Evolutionary conservation across 2,329 filamentous ascomycete genomes (phyloP).

Genomic region (Exophiala spinifera): DNA sequence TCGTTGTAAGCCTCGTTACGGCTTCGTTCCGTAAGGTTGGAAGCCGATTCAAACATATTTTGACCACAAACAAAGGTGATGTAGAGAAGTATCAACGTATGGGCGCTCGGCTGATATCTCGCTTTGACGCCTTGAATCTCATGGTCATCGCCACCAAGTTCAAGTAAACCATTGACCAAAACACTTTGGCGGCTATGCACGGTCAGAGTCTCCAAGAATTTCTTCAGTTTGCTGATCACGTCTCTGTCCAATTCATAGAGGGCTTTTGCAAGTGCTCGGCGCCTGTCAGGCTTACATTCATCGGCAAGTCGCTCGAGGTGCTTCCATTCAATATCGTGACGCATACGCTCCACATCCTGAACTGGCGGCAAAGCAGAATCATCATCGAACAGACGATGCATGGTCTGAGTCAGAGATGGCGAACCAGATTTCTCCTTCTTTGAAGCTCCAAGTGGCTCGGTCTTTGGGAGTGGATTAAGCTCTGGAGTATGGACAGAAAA

Average conservation of each 20-base stretch:
- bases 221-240: neutral
- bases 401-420: neutral
- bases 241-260: slow-evolving; percentile 14
- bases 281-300: slow-evolving; percentile 32
- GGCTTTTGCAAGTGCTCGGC: slow-evolving; percentile 33
- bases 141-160: neutral
- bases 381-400: slow-evolving; percentile 1
- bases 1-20: slow-evolving; percentile 12
- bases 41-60: slow-evolving; percentile 2
- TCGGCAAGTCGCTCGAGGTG: slow-evolving; percentile 37
- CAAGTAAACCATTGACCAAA: slow-evolving; percentile 8
- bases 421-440: neutral
- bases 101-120: neutral
- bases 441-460: neutral
- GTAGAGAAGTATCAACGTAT: slow-evolving; percentile 12
- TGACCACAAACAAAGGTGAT: slow-evolving; percentile 16
- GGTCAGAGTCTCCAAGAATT: slow-evolving; percentile 3
- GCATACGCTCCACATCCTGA: slow-evolving; percentile 32
- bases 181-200: neutral
- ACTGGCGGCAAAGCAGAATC: slow-evolving; percentile 15
- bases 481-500: slow-evolving; percentile 37
- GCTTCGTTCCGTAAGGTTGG: neutral
- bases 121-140: slow-evolving; percentile 2
- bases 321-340: slow-evolving; percentile 33
- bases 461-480: slow-evolving; percentile 31